A percentile compares a stretch with the other conserved stretches of the same genome.
These are phyloP conservation scores for Noccaea caerulescens DNA, from an alignment of 345 rosid species.

Conservation along the genomic window DNA sequence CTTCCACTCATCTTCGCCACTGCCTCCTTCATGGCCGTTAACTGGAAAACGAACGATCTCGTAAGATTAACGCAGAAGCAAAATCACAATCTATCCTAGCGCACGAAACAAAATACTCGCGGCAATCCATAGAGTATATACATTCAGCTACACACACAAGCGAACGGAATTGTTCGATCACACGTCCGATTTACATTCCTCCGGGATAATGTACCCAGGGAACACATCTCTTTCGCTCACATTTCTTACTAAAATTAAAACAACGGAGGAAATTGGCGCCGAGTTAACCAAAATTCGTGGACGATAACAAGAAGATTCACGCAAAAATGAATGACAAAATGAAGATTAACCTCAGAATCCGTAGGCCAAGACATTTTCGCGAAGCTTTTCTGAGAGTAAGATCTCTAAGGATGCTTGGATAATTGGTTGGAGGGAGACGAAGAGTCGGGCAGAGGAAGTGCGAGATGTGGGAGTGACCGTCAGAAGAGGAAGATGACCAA, in stretches of 20 bases:
- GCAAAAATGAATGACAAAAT: neutral
- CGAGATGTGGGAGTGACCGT: constrained; percentile 39
- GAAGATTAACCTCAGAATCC: constrained; percentile 42
- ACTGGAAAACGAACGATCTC: constrained; percentile 47
- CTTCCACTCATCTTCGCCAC: constrained; percentile 69
- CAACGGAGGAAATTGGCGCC: neutral
- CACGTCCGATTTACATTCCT: constrained; percentile 1
- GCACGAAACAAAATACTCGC: neutral
- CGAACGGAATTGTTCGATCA: constrained; percentile 5
- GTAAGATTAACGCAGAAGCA: neutral
- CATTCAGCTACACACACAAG: constrained; percentile 12
- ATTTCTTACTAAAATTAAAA: neutral
- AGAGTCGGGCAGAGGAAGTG: constrained; percentile 23
- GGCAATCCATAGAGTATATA: neutral
- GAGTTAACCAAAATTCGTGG: neutral
- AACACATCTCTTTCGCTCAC: neutral
- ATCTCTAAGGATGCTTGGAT: constrained; percentile 4
- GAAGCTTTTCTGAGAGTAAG: constrained; percentile 30
- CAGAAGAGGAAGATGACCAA: constrained; percentile 37
- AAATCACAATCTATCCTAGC: neutral
- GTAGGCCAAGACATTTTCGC: constrained; percentile 47
- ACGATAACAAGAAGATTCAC: constrained; percentile 21
- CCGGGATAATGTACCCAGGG: neutral
- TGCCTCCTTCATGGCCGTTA: constrained; percentile 45
- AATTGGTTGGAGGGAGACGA: constrained; percentile 12